A percentile compares a stretch with the other conserved stretches of the same genome.
phyloP scores from a whole-genome alignment of 306 rosid species.

The Cajanus cajan region DNA sequence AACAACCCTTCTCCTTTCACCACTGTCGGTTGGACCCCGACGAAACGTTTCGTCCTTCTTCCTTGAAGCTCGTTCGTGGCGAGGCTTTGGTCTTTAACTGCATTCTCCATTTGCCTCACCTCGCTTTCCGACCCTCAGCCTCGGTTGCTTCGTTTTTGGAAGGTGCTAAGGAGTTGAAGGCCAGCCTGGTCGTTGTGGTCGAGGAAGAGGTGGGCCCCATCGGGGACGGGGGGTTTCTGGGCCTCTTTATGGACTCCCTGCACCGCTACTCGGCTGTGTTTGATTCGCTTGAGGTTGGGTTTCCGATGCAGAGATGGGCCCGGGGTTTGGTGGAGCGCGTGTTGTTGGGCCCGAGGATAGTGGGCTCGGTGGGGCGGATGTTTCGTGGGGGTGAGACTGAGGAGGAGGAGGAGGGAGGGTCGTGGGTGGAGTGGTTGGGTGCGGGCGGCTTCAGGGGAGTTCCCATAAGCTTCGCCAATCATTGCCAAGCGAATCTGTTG shows the following conservation, averaged over 20 bases:
- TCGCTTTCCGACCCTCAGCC: conserved; percentile 42
- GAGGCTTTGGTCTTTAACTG: conserved; percentile 74
- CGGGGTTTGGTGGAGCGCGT: conserved; percentile 69
- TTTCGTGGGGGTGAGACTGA: conserved; percentile 18
- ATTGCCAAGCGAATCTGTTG: conserved; percentile 72
- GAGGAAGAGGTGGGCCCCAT: conserved; percentile 56
- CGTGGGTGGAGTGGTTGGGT: conserved; percentile 63
- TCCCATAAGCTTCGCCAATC: conserved; percentile 59
- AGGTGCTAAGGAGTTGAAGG: conserved; percentile 52
- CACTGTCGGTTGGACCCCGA: conserved; percentile 73
- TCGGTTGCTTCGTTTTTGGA: conserved; percentile 64
- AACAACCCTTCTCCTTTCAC: conserved; percentile 81
- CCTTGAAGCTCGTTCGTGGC: conserved; percentile 63
- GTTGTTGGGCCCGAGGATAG: conserved; percentile 70
- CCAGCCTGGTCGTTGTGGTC: conserved; percentile 56
- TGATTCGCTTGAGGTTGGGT: conserved; percentile 76
- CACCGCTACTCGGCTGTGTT: conserved; percentile 73
- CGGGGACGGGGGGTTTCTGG: conserved; percentile 47
- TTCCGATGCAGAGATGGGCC: conserved; percentile 62
- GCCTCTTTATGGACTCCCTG: conserved; percentile 63
- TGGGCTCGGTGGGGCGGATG: conserved; percentile 46
- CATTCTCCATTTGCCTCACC: conserved; percentile 72
- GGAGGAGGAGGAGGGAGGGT: conserved; percentile 23
- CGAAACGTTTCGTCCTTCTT: conserved; percentile 56
- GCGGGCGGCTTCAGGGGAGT: conserved; percentile 46